Base-by-base conservation (phyloP, 2,329 filamentous ascomycete species). In the Geosmithia morbida region DNA sequence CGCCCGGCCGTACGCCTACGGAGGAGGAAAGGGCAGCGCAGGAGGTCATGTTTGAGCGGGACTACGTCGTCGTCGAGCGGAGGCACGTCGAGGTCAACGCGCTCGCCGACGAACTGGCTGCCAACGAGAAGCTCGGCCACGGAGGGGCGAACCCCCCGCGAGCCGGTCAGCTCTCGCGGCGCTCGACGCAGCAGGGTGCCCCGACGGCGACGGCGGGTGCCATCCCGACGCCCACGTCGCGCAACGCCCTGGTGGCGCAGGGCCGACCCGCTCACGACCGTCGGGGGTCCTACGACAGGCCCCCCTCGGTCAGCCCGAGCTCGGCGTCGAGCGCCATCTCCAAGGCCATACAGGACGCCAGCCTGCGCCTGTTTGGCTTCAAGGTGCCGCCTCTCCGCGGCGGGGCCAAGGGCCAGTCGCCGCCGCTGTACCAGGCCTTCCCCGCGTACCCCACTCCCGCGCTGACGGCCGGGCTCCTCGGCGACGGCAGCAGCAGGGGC, bases 41-140 rank as follows among this genome's bases (percentile, higher is more conserved):
- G 56, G 90, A 97, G 53, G 81, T 94, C 45, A 85, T 85, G 1
- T 85, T 94, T 55, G 89, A 95, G 60, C 80, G 90, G 53, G 92
- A 97, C 54, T 98, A 97, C 57, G 90, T 98, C 18, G 74, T 97
- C 22, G 87, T 98, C 13, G 92, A 98, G 67, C 95, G 96, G 68
- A 81, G 84, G 53, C 85, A 88, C 18, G 89, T 98, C 11, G 90
- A 97, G 62, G 90, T 98, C 46, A 97, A 98, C 61, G 92, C 92
- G 2, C 84, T 98, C 57, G 92, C 92, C 19, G 92, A 98, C 63
- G 90, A 97, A 64, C 71, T 98, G 59, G 89, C 87, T 43, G 85
- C 88, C 46, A 90, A 85, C 57, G 85, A 85, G 44, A 80, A 80
- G 45, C 66, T 81, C 19, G 73, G 56, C 52, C 53, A 16, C 77